Percentiles rank a stretch among this genome's conserved stretches.
Conservation (phyloP, 805 yeast genomes). For the Limtongozyma cylindracea region DNA sequence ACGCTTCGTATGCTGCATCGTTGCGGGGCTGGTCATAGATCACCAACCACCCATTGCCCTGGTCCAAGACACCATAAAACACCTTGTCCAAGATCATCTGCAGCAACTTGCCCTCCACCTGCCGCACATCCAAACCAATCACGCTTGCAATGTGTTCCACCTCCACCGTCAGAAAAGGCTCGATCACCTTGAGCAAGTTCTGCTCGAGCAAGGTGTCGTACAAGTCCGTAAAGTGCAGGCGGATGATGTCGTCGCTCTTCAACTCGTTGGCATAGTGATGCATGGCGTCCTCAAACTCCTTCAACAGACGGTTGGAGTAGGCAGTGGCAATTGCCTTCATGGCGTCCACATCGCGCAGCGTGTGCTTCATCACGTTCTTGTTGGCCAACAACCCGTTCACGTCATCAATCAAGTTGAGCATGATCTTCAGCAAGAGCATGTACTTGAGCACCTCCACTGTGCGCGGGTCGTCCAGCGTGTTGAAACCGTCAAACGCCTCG, state of each 20-base stretch:
- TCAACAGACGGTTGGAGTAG: conserved; percentile 67
- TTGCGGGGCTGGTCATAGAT: conserved; percentile 73
- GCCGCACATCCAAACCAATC: conserved; percentile 68
- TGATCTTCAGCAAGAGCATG: conserved; percentile 79
- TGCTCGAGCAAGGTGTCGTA: conserved; percentile 87
- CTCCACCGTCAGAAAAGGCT: conserved; percentile 93
- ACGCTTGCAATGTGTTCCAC: conserved; percentile 66
- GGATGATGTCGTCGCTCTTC: conserved; percentile 66
- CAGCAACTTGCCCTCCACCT: conserved; percentile 81
- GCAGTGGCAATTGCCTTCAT: conserved; percentile 87
- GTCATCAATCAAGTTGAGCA: conserved; percentile 74
- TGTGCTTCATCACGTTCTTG: conserved; percentile 42
- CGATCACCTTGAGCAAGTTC: conserved; percentile 80
- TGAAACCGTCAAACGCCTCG: conserved; percentile 84
- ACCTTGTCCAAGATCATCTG: conserved; percentile 93
- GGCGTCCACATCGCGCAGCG: conserved; percentile 76
- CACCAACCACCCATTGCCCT: conserved; percentile 94
- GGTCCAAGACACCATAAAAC: conserved; percentile 92
- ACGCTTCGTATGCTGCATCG: conserved; percentile 74
- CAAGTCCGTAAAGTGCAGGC: conserved; percentile 76
- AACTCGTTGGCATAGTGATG: conserved; percentile 47
- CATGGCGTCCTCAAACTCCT: conserved; percentile 75
- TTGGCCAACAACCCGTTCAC: conserved; percentile 54
- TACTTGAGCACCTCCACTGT: conserved; percentile 70
- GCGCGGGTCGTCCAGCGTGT: conserved; percentile 30